Conservation (phyloP, 2,329 filamentous ascomycete species). For the Claviceps sp. region DNA sequence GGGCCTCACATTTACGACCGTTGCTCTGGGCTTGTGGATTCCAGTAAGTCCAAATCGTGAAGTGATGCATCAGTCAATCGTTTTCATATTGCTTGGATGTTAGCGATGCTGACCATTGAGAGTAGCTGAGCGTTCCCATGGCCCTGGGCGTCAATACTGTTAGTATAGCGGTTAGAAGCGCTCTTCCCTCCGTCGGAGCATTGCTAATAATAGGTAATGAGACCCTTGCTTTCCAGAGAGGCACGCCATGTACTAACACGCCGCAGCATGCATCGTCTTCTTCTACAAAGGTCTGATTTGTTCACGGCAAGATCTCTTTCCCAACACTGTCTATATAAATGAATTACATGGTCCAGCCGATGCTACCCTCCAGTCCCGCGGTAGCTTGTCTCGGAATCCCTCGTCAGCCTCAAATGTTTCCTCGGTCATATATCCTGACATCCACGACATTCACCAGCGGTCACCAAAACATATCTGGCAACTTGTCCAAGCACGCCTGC, state of each 20-base stretch:
- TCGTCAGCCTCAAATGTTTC: conserved; percentile 26
- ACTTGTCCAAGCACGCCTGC: neutral
- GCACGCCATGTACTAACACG: conserved; percentile 12
- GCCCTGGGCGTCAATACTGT: conserved; percentile 32
- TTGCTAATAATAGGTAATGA: conserved; percentile 33
- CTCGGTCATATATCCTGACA: conserved; percentile 16
- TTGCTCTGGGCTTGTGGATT: conserved; percentile 39
- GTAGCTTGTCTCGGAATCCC: conserved; percentile 8
- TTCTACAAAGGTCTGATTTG: conserved; percentile 14
- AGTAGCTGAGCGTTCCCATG: conserved; percentile 37
- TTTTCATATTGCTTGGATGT: too few species aligned
- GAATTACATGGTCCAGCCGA: conserved; percentile 1
- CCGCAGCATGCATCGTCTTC: conserved; percentile 8
- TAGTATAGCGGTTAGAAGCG: conserved; percentile 31
- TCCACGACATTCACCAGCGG: conserved; percentile 30
- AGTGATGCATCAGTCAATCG: neutral
- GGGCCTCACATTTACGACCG: conserved; percentile 27
- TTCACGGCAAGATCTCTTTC: conserved; percentile 3
- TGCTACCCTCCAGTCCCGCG: neutral
- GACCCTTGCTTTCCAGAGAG: neutral
- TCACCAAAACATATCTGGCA: conserved; percentile 30
- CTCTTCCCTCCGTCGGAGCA: conserved; percentile 37
- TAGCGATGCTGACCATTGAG: conserved; percentile 1
- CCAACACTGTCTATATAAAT: neutral
- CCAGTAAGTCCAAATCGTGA: conserved; percentile 27